Conservation (phyloP, 139 green algal genomes). For the Ulvella scutata region DNA sequence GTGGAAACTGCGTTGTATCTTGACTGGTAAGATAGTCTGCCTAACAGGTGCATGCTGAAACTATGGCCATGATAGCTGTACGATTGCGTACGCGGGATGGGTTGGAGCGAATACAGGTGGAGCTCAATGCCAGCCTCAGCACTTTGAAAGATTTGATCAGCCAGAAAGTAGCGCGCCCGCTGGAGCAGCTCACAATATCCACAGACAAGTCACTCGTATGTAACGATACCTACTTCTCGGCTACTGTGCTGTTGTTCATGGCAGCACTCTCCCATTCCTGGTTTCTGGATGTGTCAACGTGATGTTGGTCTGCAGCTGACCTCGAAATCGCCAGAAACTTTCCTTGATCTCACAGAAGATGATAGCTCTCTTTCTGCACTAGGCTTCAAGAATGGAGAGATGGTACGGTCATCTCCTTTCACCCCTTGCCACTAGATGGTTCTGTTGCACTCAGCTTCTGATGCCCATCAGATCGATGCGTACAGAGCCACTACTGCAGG, state of each 20-base stretch:
- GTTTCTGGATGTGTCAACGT: background rate
- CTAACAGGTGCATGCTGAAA: too few relatives aligned
- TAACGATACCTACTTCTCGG: background rate
- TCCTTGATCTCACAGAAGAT: slow-evolving; percentile 13
- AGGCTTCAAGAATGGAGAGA: slow-evolving; percentile 6
- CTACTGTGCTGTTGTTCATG: background rate
- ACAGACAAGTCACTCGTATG: background rate
- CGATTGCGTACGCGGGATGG: background rate
- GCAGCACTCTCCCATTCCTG: background rate
- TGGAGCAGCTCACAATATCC: background rate
- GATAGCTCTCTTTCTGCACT: background rate
- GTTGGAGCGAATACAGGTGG: background rate
- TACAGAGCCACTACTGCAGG: too few relatives aligned
- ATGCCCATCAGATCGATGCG: too few relatives aligned
- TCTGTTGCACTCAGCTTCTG: too few relatives aligned
- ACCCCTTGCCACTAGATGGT: too few relatives aligned
- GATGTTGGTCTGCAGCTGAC: slow-evolving; percentile 3
- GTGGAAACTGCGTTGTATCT: too few relatives aligned
- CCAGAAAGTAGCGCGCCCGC: background rate
- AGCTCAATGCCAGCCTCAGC: background rate
- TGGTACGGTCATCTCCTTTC: too few relatives aligned
- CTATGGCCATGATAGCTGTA: background rate
- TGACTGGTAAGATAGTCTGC: too few relatives aligned
- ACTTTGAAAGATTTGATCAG: background rate
- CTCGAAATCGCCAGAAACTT: slow-evolving; percentile 8